Evolutionary conservation across 2,329 filamentous ascomycete species (phyloP), one percentile per base, ranked within the genome.

Genomic region (Colletotrichum navitas): DNA sequence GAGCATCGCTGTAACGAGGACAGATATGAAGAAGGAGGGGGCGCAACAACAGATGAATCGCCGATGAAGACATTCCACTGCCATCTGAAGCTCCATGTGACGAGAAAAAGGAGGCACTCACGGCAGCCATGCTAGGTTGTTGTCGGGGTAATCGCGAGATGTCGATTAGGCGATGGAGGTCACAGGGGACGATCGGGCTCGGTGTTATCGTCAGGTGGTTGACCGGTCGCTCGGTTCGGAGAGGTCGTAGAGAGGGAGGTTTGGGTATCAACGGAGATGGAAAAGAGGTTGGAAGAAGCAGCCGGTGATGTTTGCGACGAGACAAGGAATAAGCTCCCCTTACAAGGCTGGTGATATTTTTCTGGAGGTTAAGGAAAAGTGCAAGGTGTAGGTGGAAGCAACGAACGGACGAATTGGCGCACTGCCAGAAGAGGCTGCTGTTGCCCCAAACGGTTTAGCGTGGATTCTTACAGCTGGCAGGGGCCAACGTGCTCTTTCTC

Each of bases 301-400:
- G 73, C 65, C 39, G 66, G 63, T 34, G 65, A 64, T 71, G 73
- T 68, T 74, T 74, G 71, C 73, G 72, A 74, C 73, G 73, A 60
- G 62, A 52, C 55, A 62, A 73, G 45, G 63, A 73, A 72, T 32
- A 62, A 71, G 73, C 71, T 68, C 71, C 63, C 67, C 67, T 65
- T 70, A 73, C 68, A 72, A 74, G 73, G 68, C 72, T 74, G 72
- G 72, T 74, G 73, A 74, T 74, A 72, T 69, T 74, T 74, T 74
- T 73, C 71, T 73, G 67, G 59, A 73, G 71, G 63, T 66, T 71
- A 54, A 68, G 64, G 68, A 73, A 73, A 72, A 72, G 72, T 72
- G 63, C 63, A 64, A 72, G 69, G 64, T 72, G 68, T 68, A 63
- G 61, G 68, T 56, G 68, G 60, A 70, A 72, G 69, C 60, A 74